Percentiles rank a stretch among this genome's conserved stretches.
These are phyloP conservation scores for Claviceps capensis DNA, from an alignment of 2,329 filamentous ascomycete species.

Conservation along the genomic window DNA sequence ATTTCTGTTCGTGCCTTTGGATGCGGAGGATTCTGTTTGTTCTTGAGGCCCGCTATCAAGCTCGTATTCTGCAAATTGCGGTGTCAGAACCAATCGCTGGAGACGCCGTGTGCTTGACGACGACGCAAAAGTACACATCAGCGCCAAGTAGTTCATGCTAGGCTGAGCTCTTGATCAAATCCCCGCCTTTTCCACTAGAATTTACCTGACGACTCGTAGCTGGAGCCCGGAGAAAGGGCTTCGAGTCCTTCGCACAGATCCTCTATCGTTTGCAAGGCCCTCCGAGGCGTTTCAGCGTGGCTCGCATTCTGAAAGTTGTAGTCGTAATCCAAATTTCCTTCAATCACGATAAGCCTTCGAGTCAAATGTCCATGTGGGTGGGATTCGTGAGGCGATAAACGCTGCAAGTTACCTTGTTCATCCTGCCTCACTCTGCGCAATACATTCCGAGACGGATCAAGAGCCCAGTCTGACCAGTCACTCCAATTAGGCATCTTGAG, in stretches of 20 bases:
- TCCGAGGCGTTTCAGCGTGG: constrained; percentile 1
- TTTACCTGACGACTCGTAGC: constrained; percentile 2
- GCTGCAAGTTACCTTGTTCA: neutral
- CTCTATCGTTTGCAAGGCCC: constrained; percentile 1
- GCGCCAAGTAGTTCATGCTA: neutral
- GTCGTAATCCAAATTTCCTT: constrained; percentile 3
- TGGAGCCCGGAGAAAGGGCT: constrained; percentile 1
- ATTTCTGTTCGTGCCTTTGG: constrained; percentile 1
- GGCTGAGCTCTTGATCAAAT: neutral
- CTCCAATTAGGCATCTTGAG: constrained; percentile 10
- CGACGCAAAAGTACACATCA: neutral
- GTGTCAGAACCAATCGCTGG: neutral
- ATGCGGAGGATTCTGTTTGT: neutral
- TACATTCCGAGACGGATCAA: constrained; percentile 8
- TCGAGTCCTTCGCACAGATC: neutral
- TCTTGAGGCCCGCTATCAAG: neutral
- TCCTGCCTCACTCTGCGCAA: constrained; percentile 14
- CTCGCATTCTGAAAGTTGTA: neutral
- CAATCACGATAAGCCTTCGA: neutral
- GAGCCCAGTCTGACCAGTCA: constrained; percentile 15
- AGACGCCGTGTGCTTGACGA: no score
- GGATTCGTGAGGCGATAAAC: neutral
- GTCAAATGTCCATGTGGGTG: neutral
- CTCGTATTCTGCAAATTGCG: neutral
- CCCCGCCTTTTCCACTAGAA: neutral